Evolutionary conservation across 352 stramenopile genomes (phyloP).

Genomic region (Phytophthora melonis): DNA sequence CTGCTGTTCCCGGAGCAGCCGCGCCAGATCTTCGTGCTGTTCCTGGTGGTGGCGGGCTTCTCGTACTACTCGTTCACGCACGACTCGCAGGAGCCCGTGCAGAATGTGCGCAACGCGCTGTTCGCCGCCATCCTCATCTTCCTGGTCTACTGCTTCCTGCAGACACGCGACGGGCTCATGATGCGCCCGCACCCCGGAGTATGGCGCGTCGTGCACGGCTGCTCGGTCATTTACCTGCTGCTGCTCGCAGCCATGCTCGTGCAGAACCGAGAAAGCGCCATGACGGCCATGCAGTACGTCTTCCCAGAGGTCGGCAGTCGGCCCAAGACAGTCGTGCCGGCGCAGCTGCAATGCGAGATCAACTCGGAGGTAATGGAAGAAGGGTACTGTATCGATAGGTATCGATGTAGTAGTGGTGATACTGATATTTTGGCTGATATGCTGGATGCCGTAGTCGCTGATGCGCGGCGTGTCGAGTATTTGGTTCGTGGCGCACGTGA

Average conservation of each 20-base stretch:
- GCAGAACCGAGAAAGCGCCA: constrained; percentile 72
- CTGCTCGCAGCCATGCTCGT: constrained; percentile 73
- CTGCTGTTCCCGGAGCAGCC: constrained; percentile 84
- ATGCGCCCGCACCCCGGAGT: constrained; percentile 79
- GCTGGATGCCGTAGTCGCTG: constrained; percentile 45
- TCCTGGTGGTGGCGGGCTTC: constrained; percentile 62
- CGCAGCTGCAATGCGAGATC: constrained; percentile 70
- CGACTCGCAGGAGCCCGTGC: constrained; percentile 68
- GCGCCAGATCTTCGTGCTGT: constrained; percentile 79
- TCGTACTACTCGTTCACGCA: constrained; percentile 88
- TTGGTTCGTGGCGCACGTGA: constrained; percentile 89
- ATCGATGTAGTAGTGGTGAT: background rate
- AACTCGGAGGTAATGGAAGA: constrained; percentile 47
- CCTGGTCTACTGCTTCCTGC: constrained; percentile 88
- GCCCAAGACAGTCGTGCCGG: constrained; percentile 38
- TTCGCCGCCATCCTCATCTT: constrained; percentile 81
- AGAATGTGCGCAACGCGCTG: constrained; percentile 75
- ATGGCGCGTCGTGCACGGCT: constrained; percentile 84
- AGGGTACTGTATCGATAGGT: too few relatives aligned
- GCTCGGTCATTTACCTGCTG: constrained; percentile 81
- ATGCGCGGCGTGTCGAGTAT: constrained; percentile 82
- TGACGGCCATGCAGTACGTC: constrained; percentile 72
- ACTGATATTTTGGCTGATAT: background rate
- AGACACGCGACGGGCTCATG: constrained; percentile 83
- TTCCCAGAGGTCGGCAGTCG: constrained; percentile 75